A percentile compares a stretch with the other conserved stretches of the same genome.
Conservation (phyloP, 2,329 filamentous ascomycete genomes). For the Ophiocordyceps camponoti-rufipedis region DNA sequence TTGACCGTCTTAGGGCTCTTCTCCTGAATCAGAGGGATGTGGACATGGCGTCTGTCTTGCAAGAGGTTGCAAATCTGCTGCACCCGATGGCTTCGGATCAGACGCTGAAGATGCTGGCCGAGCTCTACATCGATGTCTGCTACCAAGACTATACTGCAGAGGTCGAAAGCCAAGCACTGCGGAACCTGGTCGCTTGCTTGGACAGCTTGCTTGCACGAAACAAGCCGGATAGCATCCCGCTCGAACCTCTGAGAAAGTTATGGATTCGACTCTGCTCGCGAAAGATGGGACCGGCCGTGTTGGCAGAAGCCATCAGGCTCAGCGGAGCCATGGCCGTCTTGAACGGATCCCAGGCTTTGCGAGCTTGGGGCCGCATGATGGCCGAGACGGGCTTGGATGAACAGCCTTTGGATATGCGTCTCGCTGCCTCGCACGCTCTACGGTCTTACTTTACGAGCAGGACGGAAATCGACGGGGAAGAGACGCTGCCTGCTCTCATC, state of each 20-base stretch:
- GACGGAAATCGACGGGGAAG: slow-evolving; percentile 6
- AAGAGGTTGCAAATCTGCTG: slow-evolving; percentile 4
- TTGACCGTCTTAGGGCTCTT: slow-evolving; percentile 8
- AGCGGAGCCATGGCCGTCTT: slow-evolving; percentile 26
- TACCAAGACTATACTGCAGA: slow-evolving; percentile 20
- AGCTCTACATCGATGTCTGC: slow-evolving; percentile 24
- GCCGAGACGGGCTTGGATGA: slow-evolving; percentile 27
- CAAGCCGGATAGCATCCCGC: slow-evolving; percentile 12
- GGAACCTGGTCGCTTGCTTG: slow-evolving; percentile 26
- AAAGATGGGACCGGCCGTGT: slow-evolving; percentile 27
- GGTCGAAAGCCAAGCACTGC: slow-evolving; percentile 26
- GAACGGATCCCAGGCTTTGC: slow-evolving; percentile 7
- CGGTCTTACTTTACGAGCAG: slow-evolving; percentile 24
- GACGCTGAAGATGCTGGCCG: slow-evolving; percentile 15
- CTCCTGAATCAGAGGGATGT: slow-evolving; percentile 15
- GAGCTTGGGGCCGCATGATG: slow-evolving; percentile 31
- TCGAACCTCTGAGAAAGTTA: slow-evolving; percentile 15
- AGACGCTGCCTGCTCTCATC: slow-evolving; percentile 36
- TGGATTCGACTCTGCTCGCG: slow-evolving; percentile 21
- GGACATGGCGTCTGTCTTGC: slow-evolving; percentile 13
- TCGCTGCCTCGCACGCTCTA: slow-evolving; percentile 39
- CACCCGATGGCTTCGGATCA: slow-evolving; percentile 6
- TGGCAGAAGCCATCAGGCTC: slow-evolving; percentile 27
- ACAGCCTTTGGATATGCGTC: slow-evolving; percentile 46
- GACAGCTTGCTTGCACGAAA: slow-evolving; percentile 17